Percentiles rank a stretch among this genome's conserved stretches.
phyloP scores from a whole-genome alignment of 1,284 basidiomycete species.

The Exobasidium rhododendri region DNA sequence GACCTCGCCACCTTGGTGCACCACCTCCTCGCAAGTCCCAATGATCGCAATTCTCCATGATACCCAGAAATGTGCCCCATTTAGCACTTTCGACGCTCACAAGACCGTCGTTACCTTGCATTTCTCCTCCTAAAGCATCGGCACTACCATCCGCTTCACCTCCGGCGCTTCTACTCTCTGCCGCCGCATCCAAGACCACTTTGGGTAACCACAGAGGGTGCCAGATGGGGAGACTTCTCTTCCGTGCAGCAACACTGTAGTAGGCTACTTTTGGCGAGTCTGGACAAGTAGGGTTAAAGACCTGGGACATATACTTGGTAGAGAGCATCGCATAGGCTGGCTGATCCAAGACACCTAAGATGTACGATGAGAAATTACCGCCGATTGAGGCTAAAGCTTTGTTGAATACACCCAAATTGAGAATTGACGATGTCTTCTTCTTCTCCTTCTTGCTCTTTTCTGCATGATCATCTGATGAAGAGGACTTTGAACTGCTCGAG shows the following conservation, averaged over 20 bases:
- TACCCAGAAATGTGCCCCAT: conserved; percentile 66
- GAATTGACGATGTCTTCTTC: conserved; percentile 4
- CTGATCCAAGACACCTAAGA: conserved; percentile 89
- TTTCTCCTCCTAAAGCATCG: conserved; percentile 54
- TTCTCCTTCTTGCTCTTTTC: conserved; percentile 13
- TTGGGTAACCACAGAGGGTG: conserved; percentile 98
- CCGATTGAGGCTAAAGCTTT: conserved; percentile 60
- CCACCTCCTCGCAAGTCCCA: conserved; percentile 87
- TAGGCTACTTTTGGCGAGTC: conserved; percentile 80
- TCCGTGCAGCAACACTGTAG: conserved; percentile 80
- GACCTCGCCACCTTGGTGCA: conserved; percentile 53
- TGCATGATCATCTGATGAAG: conserved; percentile 9
- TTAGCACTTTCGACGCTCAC: conserved; percentile 67
- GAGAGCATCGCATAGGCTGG: conserved; percentile 96
- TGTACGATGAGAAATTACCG: conserved; percentile 76
- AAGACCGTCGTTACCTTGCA: conserved; percentile 91
- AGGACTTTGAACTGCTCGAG: neutral
- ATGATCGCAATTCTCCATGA: conserved; percentile 86
- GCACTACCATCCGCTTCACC: conserved; percentile 50
- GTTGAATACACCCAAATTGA: conserved; percentile 28
- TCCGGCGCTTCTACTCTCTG: conserved; percentile 51
- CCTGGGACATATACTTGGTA: conserved; percentile 73
- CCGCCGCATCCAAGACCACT: conserved; percentile 74
- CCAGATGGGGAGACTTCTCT: conserved; percentile 71
- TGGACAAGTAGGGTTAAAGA: conserved; percentile 89